Evolutionary conservation across 768 basidiomycete genomes (phyloP), one percentile per base, ranked within the genome.

Genomic region (Melanogaster broomeanus): DNA sequence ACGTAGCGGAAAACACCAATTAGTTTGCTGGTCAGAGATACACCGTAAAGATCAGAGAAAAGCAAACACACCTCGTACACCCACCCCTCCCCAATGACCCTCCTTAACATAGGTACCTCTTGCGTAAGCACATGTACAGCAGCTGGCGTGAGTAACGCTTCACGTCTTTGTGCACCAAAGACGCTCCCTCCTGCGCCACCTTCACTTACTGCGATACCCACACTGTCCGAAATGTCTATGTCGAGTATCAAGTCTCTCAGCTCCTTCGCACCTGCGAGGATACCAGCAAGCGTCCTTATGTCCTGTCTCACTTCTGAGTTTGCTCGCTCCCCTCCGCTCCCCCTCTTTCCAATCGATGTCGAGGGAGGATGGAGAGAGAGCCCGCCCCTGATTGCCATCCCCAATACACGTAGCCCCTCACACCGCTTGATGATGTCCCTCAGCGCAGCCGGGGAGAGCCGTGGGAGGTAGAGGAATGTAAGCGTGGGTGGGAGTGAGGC

Each of bases 51-150:
- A 16, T 2, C 19, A 22, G 3, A 28, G 13, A 10, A 25, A 43
- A 28, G 10, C 24, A 31, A 11, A 72, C 79, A 48, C 55, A 83
- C 84, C 56, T 70, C 79, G 83, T 84, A 86, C 11, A 78, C 61
- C 34, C 82, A 71, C 16, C 74, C 73, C 51, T 76, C 77, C 18
- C 74, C 77, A 12, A 82, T 69, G 38, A 86, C 68, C 48, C 71
- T 78, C 39, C 64, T 68, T 40, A 87, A 64, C 19, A 58, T 70
- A 3, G 66, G 55, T 4, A 58, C 53, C 27, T 60, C 58, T 68
- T 81, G 77, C 65, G 85, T 67, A 33, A 68, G 72, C 65, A 45
- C 68, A 71, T 31, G 75, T 64, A 44, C 73, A 63, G 59, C 78
- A 75, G 4, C 62, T 59, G 30, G 75, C 55, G 62, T 81, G 81